phyloP scores from a whole-genome alignment of 75 land plant genomes.

The Selaginella moellendorffii region DNA sequence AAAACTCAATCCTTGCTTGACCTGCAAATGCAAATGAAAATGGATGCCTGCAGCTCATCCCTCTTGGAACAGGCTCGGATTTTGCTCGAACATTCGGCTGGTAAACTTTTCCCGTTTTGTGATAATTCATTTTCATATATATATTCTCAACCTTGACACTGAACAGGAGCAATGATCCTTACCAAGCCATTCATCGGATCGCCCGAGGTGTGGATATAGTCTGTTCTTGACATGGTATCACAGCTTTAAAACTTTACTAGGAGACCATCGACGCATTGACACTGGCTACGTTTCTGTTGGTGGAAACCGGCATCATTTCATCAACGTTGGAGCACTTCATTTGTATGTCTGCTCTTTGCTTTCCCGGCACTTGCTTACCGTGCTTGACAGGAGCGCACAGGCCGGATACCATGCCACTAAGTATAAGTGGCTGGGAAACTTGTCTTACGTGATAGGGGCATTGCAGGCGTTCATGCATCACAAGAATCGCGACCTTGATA shows the following conservation, averaged over 20 bases:
- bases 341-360: constrained; percentile 34
- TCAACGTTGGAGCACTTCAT: constrained; percentile 89
- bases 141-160: neutral
- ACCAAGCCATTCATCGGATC: constrained; percentile 71
- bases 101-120: constrained; percentile 18
- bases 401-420: constrained; percentile 68
- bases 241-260: too few species aligned
- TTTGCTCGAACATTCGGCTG: constrained; percentile 87
- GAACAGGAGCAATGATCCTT: constrained; percentile 65
- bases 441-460: constrained; percentile 89
- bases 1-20: neutral
- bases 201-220: constrained; percentile 36
- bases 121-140: neutral
- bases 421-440: constrained; percentile 72
- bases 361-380: neutral
- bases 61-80: constrained; percentile 92
- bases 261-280: constrained; percentile 42
- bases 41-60: constrained; percentile 66
- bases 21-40: neutral
- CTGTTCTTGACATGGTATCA: too few species aligned
- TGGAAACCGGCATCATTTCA: constrained; percentile 34
- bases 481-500: constrained; percentile 49
- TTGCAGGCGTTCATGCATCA: constrained; percentile 68
- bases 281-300: constrained; percentile 42
- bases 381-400: constrained; percentile 77